Conservation (phyloP, 306 rosid species). For the Abrus pulchellus region DNA sequence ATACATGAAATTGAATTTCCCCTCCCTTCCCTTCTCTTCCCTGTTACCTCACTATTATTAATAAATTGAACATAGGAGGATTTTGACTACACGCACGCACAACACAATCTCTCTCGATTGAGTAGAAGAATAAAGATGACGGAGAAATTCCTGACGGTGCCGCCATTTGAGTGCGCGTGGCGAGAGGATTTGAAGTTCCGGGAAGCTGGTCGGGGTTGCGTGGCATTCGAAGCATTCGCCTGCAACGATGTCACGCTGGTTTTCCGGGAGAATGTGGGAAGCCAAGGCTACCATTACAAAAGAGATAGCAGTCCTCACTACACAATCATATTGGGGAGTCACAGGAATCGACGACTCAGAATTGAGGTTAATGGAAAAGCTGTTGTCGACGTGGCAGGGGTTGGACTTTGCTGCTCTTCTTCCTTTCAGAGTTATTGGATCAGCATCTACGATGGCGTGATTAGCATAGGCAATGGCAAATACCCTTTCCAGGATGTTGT, state of each 20-base stretch:
- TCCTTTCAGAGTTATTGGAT: conserved; percentile 93
- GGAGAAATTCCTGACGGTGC: conserved; percentile 79
- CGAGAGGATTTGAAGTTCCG: conserved; percentile 79
- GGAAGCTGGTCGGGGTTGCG: conserved; percentile 95
- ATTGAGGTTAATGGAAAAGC: conserved; percentile 86
- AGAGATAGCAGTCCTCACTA: conserved; percentile 92
- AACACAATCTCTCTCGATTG: background rate
- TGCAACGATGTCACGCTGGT: conserved; percentile 90
- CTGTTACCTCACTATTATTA: background rate
- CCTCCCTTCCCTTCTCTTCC: background rate
- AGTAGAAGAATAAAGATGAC: conserved; percentile 36
- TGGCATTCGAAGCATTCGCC: conserved; percentile 93
- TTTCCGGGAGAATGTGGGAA: conserved; percentile 89
- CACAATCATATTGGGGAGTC: conserved; percentile 92
- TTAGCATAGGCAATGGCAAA: conserved; percentile 84
- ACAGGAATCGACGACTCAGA: conserved; percentile 77
- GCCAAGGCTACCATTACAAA: conserved; percentile 92
- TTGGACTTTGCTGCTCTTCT: conserved; percentile 84
- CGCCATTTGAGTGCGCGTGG: conserved; percentile 98
- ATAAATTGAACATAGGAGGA: background rate
- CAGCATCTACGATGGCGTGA: conserved; percentile 89
- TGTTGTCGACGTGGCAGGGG: conserved; percentile 83
- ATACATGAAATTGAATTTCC: background rate
- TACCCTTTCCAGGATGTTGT: conserved; percentile 89
- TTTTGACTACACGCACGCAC: background rate